Conservation (phyloP, 345 rosid species). For the Cardamine resedifolia region DNA sequence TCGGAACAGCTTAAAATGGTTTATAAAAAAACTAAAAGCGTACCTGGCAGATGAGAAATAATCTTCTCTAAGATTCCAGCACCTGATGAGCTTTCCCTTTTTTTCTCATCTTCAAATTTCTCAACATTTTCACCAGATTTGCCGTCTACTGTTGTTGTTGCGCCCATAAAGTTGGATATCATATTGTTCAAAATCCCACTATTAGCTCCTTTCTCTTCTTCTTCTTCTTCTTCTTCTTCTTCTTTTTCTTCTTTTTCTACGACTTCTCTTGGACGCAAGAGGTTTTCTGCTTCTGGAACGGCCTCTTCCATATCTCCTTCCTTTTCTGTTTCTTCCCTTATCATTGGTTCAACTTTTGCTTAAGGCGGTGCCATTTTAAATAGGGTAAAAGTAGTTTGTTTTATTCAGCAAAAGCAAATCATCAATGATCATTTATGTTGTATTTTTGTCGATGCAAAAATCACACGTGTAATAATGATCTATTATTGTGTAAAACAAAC, state of each 20-base stretch:
- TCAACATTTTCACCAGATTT: conserved; percentile 25
- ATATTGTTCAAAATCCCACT: conserved; percentile 25
- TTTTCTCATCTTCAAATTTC: conserved; percentile 13
- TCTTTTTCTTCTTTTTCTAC: neutral
- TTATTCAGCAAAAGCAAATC: neutral
- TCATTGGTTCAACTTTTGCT: conserved; percentile 11
- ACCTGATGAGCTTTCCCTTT: conserved; percentile 28
- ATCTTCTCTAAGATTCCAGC: conserved; percentile 53
- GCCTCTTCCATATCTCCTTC: conserved; percentile 48
- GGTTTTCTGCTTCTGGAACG: conserved; percentile 43
- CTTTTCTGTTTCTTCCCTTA: neutral
- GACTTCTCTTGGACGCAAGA: conserved; percentile 19
- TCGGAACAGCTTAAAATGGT: neutral
- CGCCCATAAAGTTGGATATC: conserved; percentile 24
- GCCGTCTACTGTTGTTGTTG: conserved; percentile 12
- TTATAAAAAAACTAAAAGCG: neutral
- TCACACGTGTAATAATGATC: neutral
- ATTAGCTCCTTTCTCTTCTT: neutral
- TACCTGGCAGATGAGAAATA: conserved; percentile 67
- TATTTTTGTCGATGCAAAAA: neutral
- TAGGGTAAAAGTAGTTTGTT: neutral
- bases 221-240: conserved; percentile 2
- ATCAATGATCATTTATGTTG: neutral
- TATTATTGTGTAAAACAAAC: neutral
- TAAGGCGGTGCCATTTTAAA: neutral